Percentiles rank a stretch among this genome's conserved stretches.
phyloP scores from a whole-genome alignment of 176 grass and related monocot genomes.

The Rhipidocladum racemiflorum region DNA sequence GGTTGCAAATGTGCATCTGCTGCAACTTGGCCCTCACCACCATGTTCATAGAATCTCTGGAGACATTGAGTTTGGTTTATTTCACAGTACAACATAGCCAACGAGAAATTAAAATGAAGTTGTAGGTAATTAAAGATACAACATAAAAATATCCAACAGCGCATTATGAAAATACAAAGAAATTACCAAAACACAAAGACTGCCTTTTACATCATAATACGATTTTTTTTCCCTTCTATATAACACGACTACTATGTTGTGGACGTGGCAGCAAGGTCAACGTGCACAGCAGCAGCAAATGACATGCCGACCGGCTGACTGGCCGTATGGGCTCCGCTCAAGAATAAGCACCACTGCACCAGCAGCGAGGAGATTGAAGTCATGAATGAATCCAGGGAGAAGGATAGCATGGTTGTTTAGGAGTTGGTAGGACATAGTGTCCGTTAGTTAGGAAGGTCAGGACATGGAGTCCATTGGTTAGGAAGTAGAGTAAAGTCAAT shows the following conservation, averaged over 20 bases:
- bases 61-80: slow-evolving; percentile 26
- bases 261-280: not conserved
- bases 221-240: not conserved
- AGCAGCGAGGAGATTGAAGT: not conserved
- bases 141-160: not conserved
- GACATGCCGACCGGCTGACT: too few species aligned
- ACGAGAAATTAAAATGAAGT: slow-evolving; percentile 20
- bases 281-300: not conserved
- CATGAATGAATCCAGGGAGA: not conserved
- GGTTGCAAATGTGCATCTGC: slow-evolving; percentile 77
- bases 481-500: not conserved
- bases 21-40: slow-evolving; percentile 61
- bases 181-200: not conserved
- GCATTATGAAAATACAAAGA: not conserved
- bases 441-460: not conserved
- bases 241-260: not conserved
- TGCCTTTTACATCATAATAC: not conserved
- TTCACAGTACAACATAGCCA: slow-evolving; percentile 17
- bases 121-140: slow-evolving; percentile 11
- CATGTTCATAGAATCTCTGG: slow-evolving; percentile 91
- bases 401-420: too few species aligned
- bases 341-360: not conserved
- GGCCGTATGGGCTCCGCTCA: not conserved
- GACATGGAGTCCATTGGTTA: not conserved
- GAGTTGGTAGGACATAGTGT: not conserved